Evolutionary conservation across 805 yeast genomes (phyloP), one percentile per base, ranked within the genome.

Genomic region (Pichia nakasei): DNA sequence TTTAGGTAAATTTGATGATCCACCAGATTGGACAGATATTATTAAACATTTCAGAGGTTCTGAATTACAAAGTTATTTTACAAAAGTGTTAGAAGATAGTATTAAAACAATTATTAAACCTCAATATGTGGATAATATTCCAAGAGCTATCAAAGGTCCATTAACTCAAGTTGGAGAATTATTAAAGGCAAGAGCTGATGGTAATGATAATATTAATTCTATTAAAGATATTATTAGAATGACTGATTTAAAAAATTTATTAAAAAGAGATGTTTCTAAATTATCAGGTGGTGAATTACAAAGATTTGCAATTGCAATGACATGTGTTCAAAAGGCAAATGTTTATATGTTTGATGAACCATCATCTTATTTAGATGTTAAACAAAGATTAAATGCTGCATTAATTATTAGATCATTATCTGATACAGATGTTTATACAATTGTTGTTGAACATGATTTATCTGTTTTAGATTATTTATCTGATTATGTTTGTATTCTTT

Each of bases 331-430:
- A 69, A 72, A 70, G 27, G 97, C 97, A 45, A 85, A 87, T 56
- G 97, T 93, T 37, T 93, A 93, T 70, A 93, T 93, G 98, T 93
- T 93, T 67, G 98, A 93, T 69, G 98, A 93, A 72, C 98, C 98
- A 38, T 89, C 97, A 18, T 93, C 98, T 11, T 93, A 93, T 69
- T 72, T 93, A 65, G 98, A 93, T 76, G 97, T 93, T 53, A 93
- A 93, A 69, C 98, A 93, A 70, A 91, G 98, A 79, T 78, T 93
- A 67, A 85, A 93, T 58, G 98, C 99, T 45, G 99, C 98, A 47
- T 80, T 79, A 65, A 83, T 87, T 60, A 93, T 93, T 56, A 82
- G 99, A 68, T 80, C 93, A 18, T 70, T 93, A 52, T 72, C 93
- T 58, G 73, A 68, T 46, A 77, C 91, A 38, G 77, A 88, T 38